A percentile compares a stretch with the other conserved stretches of the same genome.
Evolutionary conservation across 768 basidiomycete species (phyloP).

Genomic region (Pluteus cervinus): DNA sequence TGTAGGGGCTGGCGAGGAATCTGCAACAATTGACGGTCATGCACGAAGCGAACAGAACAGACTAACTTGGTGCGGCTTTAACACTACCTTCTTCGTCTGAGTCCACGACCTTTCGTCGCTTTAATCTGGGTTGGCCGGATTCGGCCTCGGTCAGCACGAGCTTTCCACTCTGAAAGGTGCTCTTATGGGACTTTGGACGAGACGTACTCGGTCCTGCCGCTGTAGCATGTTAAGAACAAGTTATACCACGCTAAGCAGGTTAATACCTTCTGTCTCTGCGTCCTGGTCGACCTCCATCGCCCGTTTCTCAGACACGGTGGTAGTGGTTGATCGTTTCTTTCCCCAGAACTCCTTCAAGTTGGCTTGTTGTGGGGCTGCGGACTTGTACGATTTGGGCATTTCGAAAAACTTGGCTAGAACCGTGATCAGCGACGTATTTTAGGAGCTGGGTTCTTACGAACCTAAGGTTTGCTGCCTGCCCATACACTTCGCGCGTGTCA

Average conservation of each 20-base stretch:
- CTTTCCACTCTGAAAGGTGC: slow-evolving; percentile 21
- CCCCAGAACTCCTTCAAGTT: slow-evolving; percentile 74
- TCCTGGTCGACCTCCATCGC: slow-evolving; percentile 25
- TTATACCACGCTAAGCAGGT: background rate
- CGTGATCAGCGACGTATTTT: slow-evolving; percentile 3
- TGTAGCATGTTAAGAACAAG: too few species aligned
- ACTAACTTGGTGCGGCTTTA: too few species aligned
- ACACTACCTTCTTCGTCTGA: slow-evolving; percentile 56
- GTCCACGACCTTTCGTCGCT: slow-evolving; percentile 47
- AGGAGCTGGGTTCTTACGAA: slow-evolving; percentile 16
- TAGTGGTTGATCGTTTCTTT: slow-evolving; percentile 22
- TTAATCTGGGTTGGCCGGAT: slow-evolving; percentile 30
- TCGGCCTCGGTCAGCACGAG: too few species aligned
- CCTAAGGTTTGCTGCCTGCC: slow-evolving; percentile 72
- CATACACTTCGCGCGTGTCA: slow-evolving; percentile 40
- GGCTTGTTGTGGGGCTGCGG: slow-evolving; percentile 70
- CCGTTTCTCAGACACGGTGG: slow-evolving; percentile 15
- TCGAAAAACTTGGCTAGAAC: slow-evolving; percentile 65
- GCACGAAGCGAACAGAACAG: too few species aligned
- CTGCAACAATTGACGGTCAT: too few species aligned
- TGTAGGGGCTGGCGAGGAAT: background rate
- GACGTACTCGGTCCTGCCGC: background rate
- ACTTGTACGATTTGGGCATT: slow-evolving; percentile 64
- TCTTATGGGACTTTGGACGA: slow-evolving; percentile 2
- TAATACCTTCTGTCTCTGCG: slow-evolving; percentile 16